A percentile compares a stretch with the other conserved stretches of the same genome.
Conservation (phyloP, 2,329 filamentous ascomycete genomes). For the Aureobasidium sp. region DNA sequence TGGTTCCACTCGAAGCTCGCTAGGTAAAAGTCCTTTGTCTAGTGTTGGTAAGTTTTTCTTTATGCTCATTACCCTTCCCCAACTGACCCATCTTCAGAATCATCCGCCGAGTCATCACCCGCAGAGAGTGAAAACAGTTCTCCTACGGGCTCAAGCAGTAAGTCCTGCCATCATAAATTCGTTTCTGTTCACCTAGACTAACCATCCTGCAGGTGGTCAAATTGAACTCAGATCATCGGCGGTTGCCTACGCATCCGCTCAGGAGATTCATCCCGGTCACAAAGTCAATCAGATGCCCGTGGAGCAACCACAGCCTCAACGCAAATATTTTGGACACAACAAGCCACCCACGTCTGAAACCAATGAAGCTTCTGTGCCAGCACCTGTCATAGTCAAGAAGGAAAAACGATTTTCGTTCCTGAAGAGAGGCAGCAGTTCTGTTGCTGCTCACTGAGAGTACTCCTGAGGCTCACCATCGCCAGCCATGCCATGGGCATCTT, state of each 20-base stretch:
- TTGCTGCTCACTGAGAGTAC: slow-evolving; percentile 14
- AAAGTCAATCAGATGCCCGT: slow-evolving; percentile 2
- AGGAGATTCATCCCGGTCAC: slow-evolving; percentile 4
- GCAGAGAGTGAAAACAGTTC: slow-evolving; percentile 15
- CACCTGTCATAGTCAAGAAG: slow-evolving; percentile 11
- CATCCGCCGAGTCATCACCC: slow-evolving; percentile 8
- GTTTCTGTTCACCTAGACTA: neutral
- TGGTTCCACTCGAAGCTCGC: slow-evolving; percentile 3
- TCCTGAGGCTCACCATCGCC: neutral
- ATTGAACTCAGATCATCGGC: slow-evolving; percentile 10
- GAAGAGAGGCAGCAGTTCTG: slow-evolving; percentile 13
- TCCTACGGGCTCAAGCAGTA: slow-evolving; percentile 7
- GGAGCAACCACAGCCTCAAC: neutral
- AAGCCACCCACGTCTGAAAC: slow-evolving; percentile 2
- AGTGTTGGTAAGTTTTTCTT: slow-evolving; percentile 11
- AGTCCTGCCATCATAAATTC: neutral
- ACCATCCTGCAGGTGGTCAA: neutral
- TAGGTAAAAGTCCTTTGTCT: slow-evolving; percentile 14
- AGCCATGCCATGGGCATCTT: neutral
- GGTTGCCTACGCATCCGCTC: neutral
- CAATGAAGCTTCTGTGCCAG: neutral
- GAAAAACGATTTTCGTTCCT: slow-evolving; percentile 15
- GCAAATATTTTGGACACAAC: slow-evolving; percentile 14
- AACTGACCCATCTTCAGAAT: neutral
- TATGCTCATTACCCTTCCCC: neutral